These are phyloP conservation scores for Penicillium ochrochloron DNA, from an alignment of 495 filamentous ascomycete genomes.

Conservation along the genomic window DNA sequence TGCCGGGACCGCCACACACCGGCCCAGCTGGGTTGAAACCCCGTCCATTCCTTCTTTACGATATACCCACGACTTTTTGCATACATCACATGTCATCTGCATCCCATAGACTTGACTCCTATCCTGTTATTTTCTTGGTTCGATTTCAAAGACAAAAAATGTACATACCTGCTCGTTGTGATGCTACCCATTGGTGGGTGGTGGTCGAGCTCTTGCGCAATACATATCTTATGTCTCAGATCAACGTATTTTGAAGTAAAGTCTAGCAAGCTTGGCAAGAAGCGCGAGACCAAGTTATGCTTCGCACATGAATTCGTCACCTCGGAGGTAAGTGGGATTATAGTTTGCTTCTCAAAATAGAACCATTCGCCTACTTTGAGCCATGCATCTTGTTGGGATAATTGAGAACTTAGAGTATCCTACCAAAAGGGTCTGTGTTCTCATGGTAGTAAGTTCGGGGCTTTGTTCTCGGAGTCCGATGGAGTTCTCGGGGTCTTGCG, in stretches of 20 bases:
- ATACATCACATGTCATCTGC: slow-evolving; percentile 16
- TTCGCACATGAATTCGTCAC: too few relatives aligned
- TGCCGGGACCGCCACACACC: not conserved
- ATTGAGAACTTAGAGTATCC: too few relatives aligned
- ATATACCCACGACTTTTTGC: slow-evolving; percentile 24
- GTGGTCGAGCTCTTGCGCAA: slow-evolving; percentile 12
- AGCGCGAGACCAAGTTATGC: too few relatives aligned
- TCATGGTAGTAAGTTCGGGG: too few relatives aligned
- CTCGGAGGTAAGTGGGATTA: too few relatives aligned
- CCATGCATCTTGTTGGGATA: too few relatives aligned
- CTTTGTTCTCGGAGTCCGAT: too few relatives aligned
- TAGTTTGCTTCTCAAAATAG: too few relatives aligned
- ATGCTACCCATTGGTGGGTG: not conserved
- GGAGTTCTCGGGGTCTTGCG: too few relatives aligned
- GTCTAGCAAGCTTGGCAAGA: not conserved
- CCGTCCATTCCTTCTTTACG: slow-evolving; percentile 26
- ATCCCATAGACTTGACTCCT: slow-evolving; percentile 24
- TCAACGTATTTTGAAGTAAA: slow-evolving; percentile 15
- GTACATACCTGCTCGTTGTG: slow-evolving; percentile 27
- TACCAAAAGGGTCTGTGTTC: too few relatives aligned
- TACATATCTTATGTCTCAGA: not conserved
- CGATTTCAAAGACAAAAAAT: slow-evolving; percentile 22
- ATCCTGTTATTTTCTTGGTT: slow-evolving; percentile 7
- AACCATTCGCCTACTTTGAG: too few relatives aligned
- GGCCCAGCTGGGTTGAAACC: slow-evolving; percentile 3